Conservation (phyloP, 2,329 filamentous ascomycete species). For the Colletotrichum plurivorum region DNA sequence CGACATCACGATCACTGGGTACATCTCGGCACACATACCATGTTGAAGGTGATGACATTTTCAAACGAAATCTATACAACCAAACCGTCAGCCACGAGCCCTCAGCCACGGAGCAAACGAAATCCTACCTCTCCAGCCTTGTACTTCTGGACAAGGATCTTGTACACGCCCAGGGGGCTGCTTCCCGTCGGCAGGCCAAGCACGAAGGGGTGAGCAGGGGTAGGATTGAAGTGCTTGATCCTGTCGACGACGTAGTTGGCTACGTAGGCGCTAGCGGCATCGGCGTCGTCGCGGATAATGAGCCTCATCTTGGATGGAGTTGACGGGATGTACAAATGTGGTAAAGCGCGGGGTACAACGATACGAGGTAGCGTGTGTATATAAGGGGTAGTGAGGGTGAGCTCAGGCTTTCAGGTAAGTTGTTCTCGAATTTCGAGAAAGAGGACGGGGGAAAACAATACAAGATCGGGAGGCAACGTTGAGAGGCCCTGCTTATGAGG, state of each 20-base stretch:
- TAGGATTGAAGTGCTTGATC: slow-evolving; percentile 83
- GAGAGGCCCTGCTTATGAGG: slow-evolving; percentile 36
- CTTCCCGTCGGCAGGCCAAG: slow-evolving; percentile 88
- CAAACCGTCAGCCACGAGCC: slow-evolving; percentile 5
- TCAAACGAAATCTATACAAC: slow-evolving; percentile 80
- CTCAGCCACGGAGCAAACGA: background rate
- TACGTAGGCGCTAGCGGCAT: slow-evolving; percentile 80
- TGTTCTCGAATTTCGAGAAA: slow-evolving; percentile 1
- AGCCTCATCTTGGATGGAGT: slow-evolving; percentile 75
- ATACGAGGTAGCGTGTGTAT: slow-evolving; percentile 1
- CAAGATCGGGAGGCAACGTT: background rate
- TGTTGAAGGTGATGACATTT: slow-evolving; percentile 93
- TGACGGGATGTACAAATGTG: slow-evolving; percentile 37
- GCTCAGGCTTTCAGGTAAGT: slow-evolving; percentile 7
- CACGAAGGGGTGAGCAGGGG: slow-evolving; percentile 81
- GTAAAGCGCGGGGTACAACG: slow-evolving; percentile 39
- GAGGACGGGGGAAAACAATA: slow-evolving; percentile 6
- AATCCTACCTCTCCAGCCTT: slow-evolving; percentile 71
- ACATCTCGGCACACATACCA: slow-evolving; percentile 67
- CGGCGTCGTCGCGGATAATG: slow-evolving; percentile 83
- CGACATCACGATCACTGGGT: slow-evolving; percentile 27
- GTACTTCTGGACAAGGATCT: slow-evolving; percentile 79
- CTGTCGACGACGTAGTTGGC: slow-evolving; percentile 87
- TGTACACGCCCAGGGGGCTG: slow-evolving; percentile 84
- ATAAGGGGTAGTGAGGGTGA: background rate